Evolutionary conservation across 305 asterid genomes (phyloP).

Genomic region (Plantago lanceolata): DNA sequence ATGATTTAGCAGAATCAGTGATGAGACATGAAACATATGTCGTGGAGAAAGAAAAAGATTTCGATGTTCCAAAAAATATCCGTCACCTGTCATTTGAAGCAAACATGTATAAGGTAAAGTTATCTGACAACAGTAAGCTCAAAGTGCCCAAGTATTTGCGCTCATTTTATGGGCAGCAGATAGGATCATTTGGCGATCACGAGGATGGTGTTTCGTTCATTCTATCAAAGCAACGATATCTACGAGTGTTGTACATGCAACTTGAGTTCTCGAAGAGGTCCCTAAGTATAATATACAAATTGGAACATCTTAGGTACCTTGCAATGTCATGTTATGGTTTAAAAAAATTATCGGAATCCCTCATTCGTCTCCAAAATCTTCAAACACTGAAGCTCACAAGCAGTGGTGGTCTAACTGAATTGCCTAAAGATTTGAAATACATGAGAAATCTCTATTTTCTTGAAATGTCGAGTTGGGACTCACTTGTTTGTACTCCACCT

Average conservation of each 20-base stretch:
- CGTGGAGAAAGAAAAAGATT: not conserved
- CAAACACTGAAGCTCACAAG: slow-evolving; percentile 22
- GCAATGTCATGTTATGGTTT: not conserved
- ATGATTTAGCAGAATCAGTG: slow-evolving; percentile 33
- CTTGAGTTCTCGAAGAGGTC: not conserved
- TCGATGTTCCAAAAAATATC: not conserved
- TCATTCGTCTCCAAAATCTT: slow-evolving; percentile 19
- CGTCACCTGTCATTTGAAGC: not conserved
- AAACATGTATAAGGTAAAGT: not conserved
- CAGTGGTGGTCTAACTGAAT: not conserved
- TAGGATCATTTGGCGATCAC: fast-evolving
- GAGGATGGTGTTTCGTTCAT: not conserved
- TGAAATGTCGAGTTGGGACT: not conserved
- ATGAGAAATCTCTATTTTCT: slow-evolving; percentile 31
- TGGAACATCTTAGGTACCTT: slow-evolving; percentile 16
- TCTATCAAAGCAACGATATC: slow-evolving; percentile 22
- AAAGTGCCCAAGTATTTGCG: slow-evolving; percentile 3
- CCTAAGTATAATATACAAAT: not conserved
- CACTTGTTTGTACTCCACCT: slow-evolving; percentile 29
- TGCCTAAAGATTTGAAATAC: slow-evolving; percentile 27
- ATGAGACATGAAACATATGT: slow-evolving; percentile 23
- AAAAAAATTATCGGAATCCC: not conserved
- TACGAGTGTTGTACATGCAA: not conserved
- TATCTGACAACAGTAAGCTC: not conserved
- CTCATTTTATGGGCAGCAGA: not conserved